Conservation (phyloP, 768 basidiomycete genomes). For the Lanmaoa rubissima region DNA sequence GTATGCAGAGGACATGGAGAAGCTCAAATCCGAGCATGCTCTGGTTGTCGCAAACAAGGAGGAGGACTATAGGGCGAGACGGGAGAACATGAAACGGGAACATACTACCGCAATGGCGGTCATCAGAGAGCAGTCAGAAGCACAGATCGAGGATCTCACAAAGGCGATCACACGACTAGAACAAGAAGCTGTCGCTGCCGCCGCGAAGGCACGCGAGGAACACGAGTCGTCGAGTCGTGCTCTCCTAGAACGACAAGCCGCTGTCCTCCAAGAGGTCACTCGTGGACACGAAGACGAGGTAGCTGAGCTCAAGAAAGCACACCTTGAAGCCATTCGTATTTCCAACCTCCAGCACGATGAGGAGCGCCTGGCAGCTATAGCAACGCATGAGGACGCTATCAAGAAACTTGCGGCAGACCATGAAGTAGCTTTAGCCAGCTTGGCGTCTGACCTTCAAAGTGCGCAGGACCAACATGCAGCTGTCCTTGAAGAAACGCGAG, state of each 20-base stretch:
- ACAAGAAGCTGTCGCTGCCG: slow-evolving; percentile 42
- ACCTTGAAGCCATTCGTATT: slow-evolving; percentile 40
- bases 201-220: slow-evolving; percentile 42
- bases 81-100: slow-evolving; percentile 35
- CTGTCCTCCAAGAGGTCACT: slow-evolving; percentile 53
- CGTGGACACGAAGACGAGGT: slow-evolving; percentile 56
- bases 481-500: slow-evolving; percentile 37
- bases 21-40: slow-evolving; percentile 61
- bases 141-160: slow-evolving; percentile 62
- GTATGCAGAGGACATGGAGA: slow-evolving; percentile 63
- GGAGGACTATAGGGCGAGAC: slow-evolving; percentile 50
- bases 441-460: slow-evolving; percentile 40
- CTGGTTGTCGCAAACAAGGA: slow-evolving; percentile 52
- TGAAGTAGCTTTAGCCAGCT: slow-evolving; percentile 42
- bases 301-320: slow-evolving; percentile 45
- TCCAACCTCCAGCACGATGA: slow-evolving; percentile 34
- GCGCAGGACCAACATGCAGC: slow-evolving; percentile 35
- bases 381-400: slow-evolving; percentile 44
- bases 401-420: slow-evolving; percentile 45
- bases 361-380: slow-evolving; percentile 35
- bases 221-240: slow-evolving; percentile 46
- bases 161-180: slow-evolving; percentile 49
- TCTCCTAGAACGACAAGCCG: slow-evolving; percentile 55
- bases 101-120: slow-evolving; percentile 34
- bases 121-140: slow-evolving; percentile 34